Evolutionary conservation across 495 filamentous ascomycete genomes (phyloP).

Genomic region (Alectoria sarmentosa): DNA sequence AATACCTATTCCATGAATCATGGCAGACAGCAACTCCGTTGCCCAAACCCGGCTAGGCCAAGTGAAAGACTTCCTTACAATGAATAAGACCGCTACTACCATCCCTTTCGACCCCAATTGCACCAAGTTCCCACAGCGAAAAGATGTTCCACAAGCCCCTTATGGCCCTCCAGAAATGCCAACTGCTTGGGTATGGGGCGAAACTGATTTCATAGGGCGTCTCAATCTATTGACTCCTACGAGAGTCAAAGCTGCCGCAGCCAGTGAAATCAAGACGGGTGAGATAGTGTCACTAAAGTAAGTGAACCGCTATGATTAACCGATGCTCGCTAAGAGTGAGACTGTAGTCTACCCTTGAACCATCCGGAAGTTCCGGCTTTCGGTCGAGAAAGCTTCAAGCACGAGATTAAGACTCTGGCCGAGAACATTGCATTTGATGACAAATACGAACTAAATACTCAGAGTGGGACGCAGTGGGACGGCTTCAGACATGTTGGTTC

Average conservation of each 20-base stretch:
- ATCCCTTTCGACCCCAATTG: slow-evolving; percentile 51
- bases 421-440: slow-evolving; percentile 55
- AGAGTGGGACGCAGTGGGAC: slow-evolving; percentile 74
- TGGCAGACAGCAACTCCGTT: slow-evolving; percentile 16
- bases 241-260: slow-evolving; percentile 44
- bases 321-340: neutral
- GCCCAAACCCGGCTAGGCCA: slow-evolving; percentile 32
- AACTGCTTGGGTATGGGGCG: slow-evolving; percentile 60
- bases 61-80: slow-evolving; percentile 37
- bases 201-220: slow-evolving; percentile 45
- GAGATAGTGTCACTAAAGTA: slow-evolving; percentile 46
- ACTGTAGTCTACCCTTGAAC: slow-evolving; percentile 47
- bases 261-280: slow-evolving; percentile 45
- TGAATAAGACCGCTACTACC: slow-evolving; percentile 36
- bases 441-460: slow-evolving; percentile 67
- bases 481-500: slow-evolving; percentile 55
- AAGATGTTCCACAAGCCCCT: slow-evolving; percentile 43
- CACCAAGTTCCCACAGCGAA: slow-evolving; percentile 44
- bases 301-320: slow-evolving; percentile 10
- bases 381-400: slow-evolving; percentile 48
- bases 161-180: slow-evolving; percentile 34
- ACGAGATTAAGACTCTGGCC: slow-evolving; percentile 46
- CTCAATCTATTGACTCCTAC: slow-evolving; percentile 53
- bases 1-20: neutral
- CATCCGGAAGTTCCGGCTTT: slow-evolving; percentile 47